phyloP scores from a whole-genome alignment of 345 rosid genomes.

The Euphorbia lathyris region DNA sequence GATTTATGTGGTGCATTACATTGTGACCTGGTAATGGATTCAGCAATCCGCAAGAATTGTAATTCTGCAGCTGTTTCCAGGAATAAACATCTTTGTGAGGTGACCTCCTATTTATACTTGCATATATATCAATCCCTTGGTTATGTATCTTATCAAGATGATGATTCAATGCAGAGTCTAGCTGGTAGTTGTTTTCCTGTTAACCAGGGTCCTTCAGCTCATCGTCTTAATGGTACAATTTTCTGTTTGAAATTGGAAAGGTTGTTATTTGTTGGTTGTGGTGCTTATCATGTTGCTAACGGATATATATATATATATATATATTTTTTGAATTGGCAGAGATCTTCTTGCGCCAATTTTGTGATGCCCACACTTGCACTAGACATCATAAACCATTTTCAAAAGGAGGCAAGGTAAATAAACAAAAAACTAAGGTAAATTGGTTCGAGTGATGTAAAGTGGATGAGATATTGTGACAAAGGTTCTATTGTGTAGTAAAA shows the following conservation, averaged over 20 bases:
- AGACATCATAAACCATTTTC: slow-evolving; percentile 23
- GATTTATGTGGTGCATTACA: slow-evolving; percentile 32
- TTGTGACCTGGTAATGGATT: slow-evolving; percentile 28
- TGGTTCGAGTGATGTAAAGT: background rate
- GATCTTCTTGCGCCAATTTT: slow-evolving; percentile 32
- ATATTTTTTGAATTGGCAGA: slow-evolving; percentile 10
- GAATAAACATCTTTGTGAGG: slow-evolving; percentile 36
- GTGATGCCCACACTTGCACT: slow-evolving; percentile 32
- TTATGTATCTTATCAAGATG: slow-evolving; percentile 16
- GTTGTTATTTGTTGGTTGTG: slow-evolving; percentile 1
- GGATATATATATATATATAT: no score
- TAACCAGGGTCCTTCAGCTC: slow-evolving; percentile 28
- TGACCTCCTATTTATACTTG: slow-evolving; percentile 7
- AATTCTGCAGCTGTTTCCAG: slow-evolving; percentile 29
- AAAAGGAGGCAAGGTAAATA: slow-evolving; percentile 26
- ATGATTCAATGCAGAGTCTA: slow-evolving; percentile 24
- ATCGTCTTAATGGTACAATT: slow-evolving; percentile 25
- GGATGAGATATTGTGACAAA: background rate
- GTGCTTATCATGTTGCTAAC: slow-evolving; percentile 7
- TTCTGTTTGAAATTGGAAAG: background rate
- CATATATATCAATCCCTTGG: background rate
- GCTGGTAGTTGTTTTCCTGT: slow-evolving; percentile 31
- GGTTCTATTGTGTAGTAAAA: background rate
- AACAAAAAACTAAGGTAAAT: background rate
- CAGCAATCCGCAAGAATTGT: slow-evolving; percentile 26